Evolutionary conservation across 352 stramenopile genomes (phyloP).

Genomic region (Pythium periplocum): DNA sequence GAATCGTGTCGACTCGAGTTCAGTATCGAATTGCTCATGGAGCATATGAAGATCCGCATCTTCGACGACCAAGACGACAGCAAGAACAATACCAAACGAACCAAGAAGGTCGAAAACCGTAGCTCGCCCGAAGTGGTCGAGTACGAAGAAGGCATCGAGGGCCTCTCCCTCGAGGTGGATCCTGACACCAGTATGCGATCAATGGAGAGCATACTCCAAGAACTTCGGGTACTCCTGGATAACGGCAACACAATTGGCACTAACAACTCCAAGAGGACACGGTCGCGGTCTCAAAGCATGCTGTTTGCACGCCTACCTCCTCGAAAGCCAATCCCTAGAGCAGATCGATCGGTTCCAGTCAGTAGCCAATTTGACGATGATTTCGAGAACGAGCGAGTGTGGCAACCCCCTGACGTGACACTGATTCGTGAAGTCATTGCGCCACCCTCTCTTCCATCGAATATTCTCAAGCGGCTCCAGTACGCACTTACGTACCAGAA

Average conservation of each 20-base stretch:
- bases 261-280: background rate
- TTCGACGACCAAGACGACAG: background rate
- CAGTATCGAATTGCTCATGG: slow-evolving; percentile 47
- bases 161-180: slow-evolving; percentile 7
- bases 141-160: slow-evolving; percentile 1
- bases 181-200: background rate
- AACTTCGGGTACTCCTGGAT: slow-evolving; percentile 6
- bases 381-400: background rate
- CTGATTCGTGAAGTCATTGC: slow-evolving; percentile 58
- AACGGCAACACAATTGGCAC: background rate
- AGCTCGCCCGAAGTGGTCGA: slow-evolving; percentile 1
- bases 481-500: slow-evolving; percentile 64
- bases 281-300: slow-evolving; percentile 20
- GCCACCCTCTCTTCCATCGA: slow-evolving; percentile 30
- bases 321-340: slow-evolving; percentile 13
- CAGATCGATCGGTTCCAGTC: background rate
- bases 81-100: background rate
- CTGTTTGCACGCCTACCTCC: slow-evolving; percentile 31
- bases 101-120: background rate
- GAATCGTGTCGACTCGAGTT: slow-evolving; percentile 62
- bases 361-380: background rate
- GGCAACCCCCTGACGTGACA: slow-evolving; percentile 31
- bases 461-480: slow-evolving; percentile 44
- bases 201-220: slow-evolving; percentile 2
- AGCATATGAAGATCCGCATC: slow-evolving; percentile 45